Evolutionary conservation across 108 stramenopile species (phyloP).

Genomic region (Discostella pseudostelligera): DNA sequence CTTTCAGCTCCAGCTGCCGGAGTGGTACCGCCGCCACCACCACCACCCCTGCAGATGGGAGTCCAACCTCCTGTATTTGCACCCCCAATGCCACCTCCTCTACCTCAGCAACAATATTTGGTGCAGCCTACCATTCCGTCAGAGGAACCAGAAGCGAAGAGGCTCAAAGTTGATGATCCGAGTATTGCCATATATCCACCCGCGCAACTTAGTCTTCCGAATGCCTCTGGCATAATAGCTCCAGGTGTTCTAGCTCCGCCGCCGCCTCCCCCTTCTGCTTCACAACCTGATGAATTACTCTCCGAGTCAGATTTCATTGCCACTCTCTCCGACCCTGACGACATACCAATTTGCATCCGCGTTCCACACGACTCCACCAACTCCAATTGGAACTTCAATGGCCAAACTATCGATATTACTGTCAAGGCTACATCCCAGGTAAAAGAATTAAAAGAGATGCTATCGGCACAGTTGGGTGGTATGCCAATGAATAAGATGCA

Average conservation of each 20-base stretch:
- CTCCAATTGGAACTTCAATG: slow-evolving; percentile 81
- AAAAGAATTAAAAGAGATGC: slow-evolving; percentile 68
- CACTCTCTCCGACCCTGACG: slow-evolving; percentile 53
- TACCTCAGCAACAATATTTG: slow-evolving; percentile 16
- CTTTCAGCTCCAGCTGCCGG: background rate
- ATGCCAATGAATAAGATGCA: slow-evolving; percentile 90
- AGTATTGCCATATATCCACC: slow-evolving; percentile 34
- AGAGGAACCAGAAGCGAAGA: slow-evolving; percentile 47
- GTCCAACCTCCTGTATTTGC: slow-evolving; percentile 2
- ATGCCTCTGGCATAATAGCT: slow-evolving; percentile 11
- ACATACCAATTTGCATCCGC: slow-evolving; percentile 62
- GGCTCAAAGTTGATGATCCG: slow-evolving; percentile 46
- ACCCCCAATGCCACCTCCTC: slow-evolving; percentile 11
- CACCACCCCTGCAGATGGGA: slow-evolving; percentile 23
- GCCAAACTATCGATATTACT: slow-evolving; percentile 70
- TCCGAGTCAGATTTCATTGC: slow-evolving; percentile 68
- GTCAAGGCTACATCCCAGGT: slow-evolving; percentile 65
- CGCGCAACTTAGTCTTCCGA: slow-evolving; percentile 11
- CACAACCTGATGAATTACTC: slow-evolving; percentile 27
- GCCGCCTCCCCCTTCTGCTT: slow-evolving; percentile 11
- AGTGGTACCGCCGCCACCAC: slow-evolving; percentile 19
- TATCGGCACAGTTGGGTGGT: slow-evolving; percentile 56
- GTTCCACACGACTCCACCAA: slow-evolving; percentile 73
- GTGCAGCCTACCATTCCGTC: slow-evolving; percentile 7
- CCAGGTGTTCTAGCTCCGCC: slow-evolving; percentile 9